phyloP scores from a whole-genome alignment of 1,139 yeast genomes.

The Suhomyces panamericanus region DNA sequence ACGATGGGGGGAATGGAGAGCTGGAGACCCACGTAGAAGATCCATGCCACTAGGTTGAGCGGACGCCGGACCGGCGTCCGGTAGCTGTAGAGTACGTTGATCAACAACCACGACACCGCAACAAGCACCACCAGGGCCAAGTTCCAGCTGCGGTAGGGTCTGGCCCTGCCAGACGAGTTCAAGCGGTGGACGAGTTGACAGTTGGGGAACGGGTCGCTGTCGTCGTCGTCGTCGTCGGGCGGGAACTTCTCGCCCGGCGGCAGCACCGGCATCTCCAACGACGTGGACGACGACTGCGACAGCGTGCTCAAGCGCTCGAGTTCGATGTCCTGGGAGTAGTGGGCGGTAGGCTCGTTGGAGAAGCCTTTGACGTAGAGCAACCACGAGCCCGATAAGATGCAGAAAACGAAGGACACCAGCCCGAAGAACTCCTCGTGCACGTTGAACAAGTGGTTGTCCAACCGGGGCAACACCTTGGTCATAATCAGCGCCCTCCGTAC shows the following conservation, averaged over 20 bases:
- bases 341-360: neutral
- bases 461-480: constrained; percentile 5
- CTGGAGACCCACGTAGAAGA: constrained; percentile 18
- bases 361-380: constrained; percentile 7
- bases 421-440: constrained; percentile 6
- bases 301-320: constrained; percentile 2
- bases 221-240: neutral
- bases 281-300: constrained; percentile 2
- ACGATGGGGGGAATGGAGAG: constrained; percentile 16
- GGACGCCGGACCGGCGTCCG: constrained; percentile 12
- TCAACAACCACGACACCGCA: constrained; percentile 15
- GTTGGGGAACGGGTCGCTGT: neutral
- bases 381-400: constrained; percentile 10
- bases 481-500: constrained; percentile 8
- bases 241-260: neutral
- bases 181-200: neutral
- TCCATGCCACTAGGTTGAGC: constrained; percentile 17
- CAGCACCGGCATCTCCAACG: neutral
- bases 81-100: constrained; percentile 13
- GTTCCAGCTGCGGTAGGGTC: constrained; percentile 14
- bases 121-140: constrained; percentile 16
- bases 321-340: neutral
- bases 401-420: constrained; percentile 7
- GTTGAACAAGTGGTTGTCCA: constrained; percentile 10
- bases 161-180: constrained; percentile 2